Conservation (phyloP, 2,329 filamentous ascomycete species). For the Pseudogymnoascus sp. region DNA sequence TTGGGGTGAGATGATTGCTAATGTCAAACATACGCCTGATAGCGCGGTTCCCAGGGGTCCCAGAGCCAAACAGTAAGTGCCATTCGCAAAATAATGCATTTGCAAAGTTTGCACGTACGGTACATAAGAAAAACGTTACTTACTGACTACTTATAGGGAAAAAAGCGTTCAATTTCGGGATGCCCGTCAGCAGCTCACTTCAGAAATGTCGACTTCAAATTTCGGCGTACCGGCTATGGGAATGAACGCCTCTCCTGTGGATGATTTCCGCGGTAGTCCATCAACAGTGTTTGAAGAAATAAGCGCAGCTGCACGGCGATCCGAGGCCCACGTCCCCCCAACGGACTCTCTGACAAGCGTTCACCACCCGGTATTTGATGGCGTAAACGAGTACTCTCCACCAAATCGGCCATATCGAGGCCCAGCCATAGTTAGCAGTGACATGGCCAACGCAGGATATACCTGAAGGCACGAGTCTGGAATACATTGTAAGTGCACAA, state of each 20-base stretch:
- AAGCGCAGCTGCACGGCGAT: background rate
- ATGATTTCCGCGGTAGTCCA: background rate
- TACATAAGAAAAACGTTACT: background rate
- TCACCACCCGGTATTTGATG: background rate
- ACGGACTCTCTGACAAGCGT: background rate
- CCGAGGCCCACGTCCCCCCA: background rate
- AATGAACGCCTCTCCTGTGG: background rate
- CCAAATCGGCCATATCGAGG: background rate
- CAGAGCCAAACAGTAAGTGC: background rate
- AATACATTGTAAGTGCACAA: background rate
- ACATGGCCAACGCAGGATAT: background rate
- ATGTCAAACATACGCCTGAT: background rate
- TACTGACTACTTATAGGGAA: background rate
- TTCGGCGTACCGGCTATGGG: background rate
- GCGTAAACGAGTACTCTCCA: background rate
- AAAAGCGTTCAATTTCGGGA: background rate
- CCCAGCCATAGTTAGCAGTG: conserved; percentile 1
- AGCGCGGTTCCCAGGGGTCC: background rate
- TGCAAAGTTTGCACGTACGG: background rate
- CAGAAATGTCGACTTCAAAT: background rate
- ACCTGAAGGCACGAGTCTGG: background rate
- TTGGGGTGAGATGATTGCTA: background rate
- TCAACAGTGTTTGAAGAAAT: background rate
- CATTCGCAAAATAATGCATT: background rate
- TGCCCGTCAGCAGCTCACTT: background rate